Evolutionary conservation across 164 flowering plant genomes (phyloP), one percentile per base, ranked within the genome.

Genomic region (Cinnamomum micranthum): DNA sequence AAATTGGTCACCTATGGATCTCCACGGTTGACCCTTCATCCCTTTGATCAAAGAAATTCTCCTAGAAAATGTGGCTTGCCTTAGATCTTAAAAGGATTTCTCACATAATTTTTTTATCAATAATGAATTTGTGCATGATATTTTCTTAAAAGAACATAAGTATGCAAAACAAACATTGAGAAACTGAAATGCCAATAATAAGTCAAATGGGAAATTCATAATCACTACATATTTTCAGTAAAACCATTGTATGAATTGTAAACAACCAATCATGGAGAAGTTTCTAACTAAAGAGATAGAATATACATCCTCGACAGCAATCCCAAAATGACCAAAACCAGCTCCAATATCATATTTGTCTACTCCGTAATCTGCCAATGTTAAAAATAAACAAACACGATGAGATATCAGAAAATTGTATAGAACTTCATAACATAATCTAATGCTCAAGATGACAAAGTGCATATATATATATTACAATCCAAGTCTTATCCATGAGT

Each of bases 271-370:
- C 47, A 35, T 35, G 9, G 47, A 35, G 9, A 35, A 35, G 47
- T 35, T 35, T 10, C 47, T 35, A 35, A 35, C 20, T 27, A 33
- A 67, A 67, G 69, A 11, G 17, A 50, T 28, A 59, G 52, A 76
- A 82, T 82, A 95, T 87, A 95, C 99, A 89, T 96, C 99, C 78
- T 94, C 99, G 76, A 94, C 97, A 20, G 98, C 97, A 78, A 96
- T 85, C 28, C 97, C 99, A 84, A 96, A 96, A 84, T 94, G 99
- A 51, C 99, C 99, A 84, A 96, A 96, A 70, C 90, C 99, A 86
- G 89, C 31, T 73, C 99, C 99, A 74, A 94, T 90, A 77, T 94
- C 94, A 82, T 96, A 96, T 74, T 90, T 87, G 83, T 96, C 98
- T 72, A 94, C 93, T 73, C 98, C 99, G 85, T 96, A 96, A 84